A percentile compares a stretch with the other conserved stretches of the same genome.
Evolutionary conservation across 202 grass and related monocot species (phyloP).

Genomic region (Hordeum pubiflorum): DNA sequence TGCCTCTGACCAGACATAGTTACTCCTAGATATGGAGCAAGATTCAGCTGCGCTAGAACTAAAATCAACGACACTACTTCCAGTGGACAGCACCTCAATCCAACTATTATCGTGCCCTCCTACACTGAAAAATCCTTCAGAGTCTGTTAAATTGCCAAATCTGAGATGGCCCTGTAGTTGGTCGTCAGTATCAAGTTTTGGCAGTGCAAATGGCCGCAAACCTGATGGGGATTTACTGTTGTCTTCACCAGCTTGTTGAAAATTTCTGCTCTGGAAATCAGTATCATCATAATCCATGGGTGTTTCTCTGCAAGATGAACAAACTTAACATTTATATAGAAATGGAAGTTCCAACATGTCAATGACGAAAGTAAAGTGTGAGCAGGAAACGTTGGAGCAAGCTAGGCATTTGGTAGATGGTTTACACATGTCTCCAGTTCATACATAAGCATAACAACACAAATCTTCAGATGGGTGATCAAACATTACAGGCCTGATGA

Average conservation of each 20-base stretch:
- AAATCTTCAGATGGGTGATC: neutral
- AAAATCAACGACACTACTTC: conserved; percentile 55
- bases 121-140: conserved; percentile 66
- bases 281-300: conserved; percentile 96
- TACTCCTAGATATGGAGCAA: conserved; percentile 51
- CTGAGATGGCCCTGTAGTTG: conserved; percentile 67
- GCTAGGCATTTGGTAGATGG: conserved; percentile 6
- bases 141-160: conserved; percentile 66
- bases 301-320: conserved; percentile 47
- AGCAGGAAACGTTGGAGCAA: neutral
- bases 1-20: conserved; percentile 88
- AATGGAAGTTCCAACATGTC: neutral
- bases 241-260: conserved; percentile 71
- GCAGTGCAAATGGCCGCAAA: conserved; percentile 63
- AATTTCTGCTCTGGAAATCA: conserved; percentile 82
- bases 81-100: conserved; percentile 79
- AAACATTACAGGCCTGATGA: neutral
- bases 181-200: conserved; percentile 89
- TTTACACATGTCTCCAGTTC: neutral
- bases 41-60: conserved; percentile 51
- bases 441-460: neutral
- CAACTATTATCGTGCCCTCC: conserved; percentile 63
- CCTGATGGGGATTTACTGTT: conserved; percentile 57
- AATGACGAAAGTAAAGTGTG: neutral
- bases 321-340: conserved; percentile 18